Evolutionary conservation across 768 basidiomycete species (phyloP), one percentile per base, ranked within the genome.

Genomic region (Kondoa subrosea): DNA sequence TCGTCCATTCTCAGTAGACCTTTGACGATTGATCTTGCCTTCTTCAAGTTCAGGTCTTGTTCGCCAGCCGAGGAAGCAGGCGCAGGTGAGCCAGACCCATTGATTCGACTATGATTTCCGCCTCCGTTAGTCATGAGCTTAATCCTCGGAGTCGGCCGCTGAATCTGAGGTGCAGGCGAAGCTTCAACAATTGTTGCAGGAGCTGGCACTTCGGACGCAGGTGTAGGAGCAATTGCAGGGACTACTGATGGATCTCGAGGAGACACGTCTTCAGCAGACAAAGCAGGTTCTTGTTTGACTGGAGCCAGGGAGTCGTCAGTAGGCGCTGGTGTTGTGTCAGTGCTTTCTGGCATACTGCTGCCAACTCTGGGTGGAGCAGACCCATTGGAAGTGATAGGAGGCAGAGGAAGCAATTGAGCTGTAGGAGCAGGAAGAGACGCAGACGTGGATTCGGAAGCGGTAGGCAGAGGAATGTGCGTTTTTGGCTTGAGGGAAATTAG

Each of bases 21-120:
- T 74, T 81, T 85, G 67, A 92, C 71, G 34, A 90, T 76, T 1
- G 87, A 85, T 75, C 81, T 85, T 75, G 86, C 88, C 77, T 89
- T 93, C 81, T 85, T 89, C 72, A 86, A 84, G 76, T 89, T 87
- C 71, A 91, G 34, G 67, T 60, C 68, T 64, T 66, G 12, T 31
- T 56, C 8, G 26, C 4, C 12, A 67, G 70, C 50, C 40, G 67
- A 15, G 61, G 61, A 2, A 66, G n/a, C n/a, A n/a, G 71, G 57
- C 30, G 62, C 33, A 68, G 70, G 68, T 61, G 66, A 68, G 57
- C n/a, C 70, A 64, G 2, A 8, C 12, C 40, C 40, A 50, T 50
- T 50, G 12, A 21, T 50, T 8, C 21, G 40, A 8, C 40, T 21
- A 50, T 50, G 8, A 50, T 50, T 8, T 8, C 12, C 12, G 40